These are phyloP conservation scores for Leccinum subrobustum DNA, from an alignment of 1,284 basidiomycete genomes.

Conservation along the genomic window DNA sequence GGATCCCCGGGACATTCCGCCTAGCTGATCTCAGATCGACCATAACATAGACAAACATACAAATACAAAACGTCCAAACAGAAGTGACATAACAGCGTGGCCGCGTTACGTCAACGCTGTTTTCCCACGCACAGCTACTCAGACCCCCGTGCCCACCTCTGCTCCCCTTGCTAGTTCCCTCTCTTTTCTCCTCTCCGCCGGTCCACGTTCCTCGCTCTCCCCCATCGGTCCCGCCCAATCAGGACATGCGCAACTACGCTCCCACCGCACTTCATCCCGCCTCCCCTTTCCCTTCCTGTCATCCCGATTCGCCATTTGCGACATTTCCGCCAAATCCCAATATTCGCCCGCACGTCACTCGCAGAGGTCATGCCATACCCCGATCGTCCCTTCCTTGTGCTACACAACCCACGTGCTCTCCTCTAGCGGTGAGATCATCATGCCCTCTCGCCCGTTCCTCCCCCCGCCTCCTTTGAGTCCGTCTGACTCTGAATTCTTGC, in stretches of 20 bases:
- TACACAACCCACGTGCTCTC: not conserved
- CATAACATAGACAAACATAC: slow-evolving; percentile 9
- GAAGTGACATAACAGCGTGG: slow-evolving; percentile 35
- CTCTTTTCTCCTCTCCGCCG: slow-evolving; percentile 11
- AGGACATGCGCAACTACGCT: slow-evolving; percentile 18
- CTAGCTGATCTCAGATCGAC: slow-evolving; percentile 30
- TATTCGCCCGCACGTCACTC: not conserved
- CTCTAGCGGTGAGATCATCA: not conserved
- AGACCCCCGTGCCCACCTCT: slow-evolving; percentile 9
- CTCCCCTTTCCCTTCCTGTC: not conserved
- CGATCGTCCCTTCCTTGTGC: not conserved
- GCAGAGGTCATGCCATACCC: not conserved
- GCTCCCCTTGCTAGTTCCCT: not conserved
- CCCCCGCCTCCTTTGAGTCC: not conserved
- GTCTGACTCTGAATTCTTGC: slow-evolving; percentile 3
- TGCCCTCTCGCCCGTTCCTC: not conserved
- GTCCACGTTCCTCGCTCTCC: slow-evolving; percentile 4
- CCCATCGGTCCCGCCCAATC: slow-evolving; percentile 11
- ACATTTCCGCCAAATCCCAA: not conserved
- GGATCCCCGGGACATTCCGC: slow-evolving; percentile 35
- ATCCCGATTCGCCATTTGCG: not conserved
- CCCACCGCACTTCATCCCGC: slow-evolving; percentile 10
- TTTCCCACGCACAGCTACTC: slow-evolving; percentile 34
- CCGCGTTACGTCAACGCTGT: slow-evolving; percentile 32
- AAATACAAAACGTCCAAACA: slow-evolving; percentile 24